phyloP scores from a whole-genome alignment of 1,284 basidiomycete species.

The Amanita bisporigera region DNA sequence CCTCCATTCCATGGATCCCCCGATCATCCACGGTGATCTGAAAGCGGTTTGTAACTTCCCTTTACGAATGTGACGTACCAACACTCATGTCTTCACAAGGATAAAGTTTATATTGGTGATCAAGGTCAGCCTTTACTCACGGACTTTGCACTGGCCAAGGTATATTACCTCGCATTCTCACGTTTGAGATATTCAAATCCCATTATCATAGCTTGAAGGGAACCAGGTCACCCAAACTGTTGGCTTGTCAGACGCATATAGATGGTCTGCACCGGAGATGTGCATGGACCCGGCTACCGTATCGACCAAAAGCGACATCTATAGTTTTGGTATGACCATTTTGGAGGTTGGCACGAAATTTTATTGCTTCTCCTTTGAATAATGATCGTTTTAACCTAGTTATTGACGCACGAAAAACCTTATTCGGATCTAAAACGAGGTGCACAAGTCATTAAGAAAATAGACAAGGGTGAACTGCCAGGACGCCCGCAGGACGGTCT shows the following conservation, averaged over 20 bases:
- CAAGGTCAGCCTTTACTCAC: conserved; percentile 56
- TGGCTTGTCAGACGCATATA: conserved; percentile 52
- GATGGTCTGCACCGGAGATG: conserved; percentile 64
- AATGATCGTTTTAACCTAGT: conserved; percentile 36
- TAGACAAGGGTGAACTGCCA: conserved; percentile 50
- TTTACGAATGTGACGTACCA: conserved; percentile 2
- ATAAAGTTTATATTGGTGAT: conserved; percentile 57
- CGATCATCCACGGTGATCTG: conserved; percentile 60
- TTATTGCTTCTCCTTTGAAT: background rate
- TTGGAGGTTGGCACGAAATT: conserved; percentile 50
- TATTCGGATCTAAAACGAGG: conserved; percentile 54
- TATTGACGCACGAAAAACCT: conserved; percentile 57
- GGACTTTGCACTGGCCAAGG: conserved; percentile 63
- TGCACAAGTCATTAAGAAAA: conserved; percentile 54
- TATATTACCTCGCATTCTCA: conserved; percentile 25
- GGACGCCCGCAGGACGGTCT: conserved; percentile 45
- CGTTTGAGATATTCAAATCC: conserved; percentile 50
- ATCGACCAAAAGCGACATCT: conserved; percentile 56
- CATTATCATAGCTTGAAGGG: conserved; percentile 50
- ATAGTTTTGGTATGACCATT: conserved; percentile 60
- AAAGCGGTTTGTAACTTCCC: conserved; percentile 49
- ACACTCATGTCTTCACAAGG: conserved; percentile 38
- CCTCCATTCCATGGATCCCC: conserved; percentile 54
- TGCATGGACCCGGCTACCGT: conserved; percentile 54
- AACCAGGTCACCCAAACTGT: conserved; percentile 59